Base-by-base conservation (phyloP, 2,329 filamentous ascomycete species). In the Graphilbum fragrans region DNA sequence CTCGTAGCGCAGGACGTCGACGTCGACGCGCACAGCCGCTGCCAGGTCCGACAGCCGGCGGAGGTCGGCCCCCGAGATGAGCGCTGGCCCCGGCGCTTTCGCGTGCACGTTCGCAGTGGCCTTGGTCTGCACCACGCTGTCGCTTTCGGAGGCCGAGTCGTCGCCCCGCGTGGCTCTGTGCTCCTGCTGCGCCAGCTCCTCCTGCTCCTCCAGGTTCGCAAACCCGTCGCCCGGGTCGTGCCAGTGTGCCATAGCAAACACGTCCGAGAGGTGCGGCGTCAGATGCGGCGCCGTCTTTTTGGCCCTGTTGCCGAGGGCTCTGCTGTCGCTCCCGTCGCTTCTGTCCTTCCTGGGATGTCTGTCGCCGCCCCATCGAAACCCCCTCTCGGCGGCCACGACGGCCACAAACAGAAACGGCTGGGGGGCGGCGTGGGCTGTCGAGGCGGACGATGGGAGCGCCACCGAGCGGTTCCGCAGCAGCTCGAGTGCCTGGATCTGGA, bases 171-270 rank as follows among this genome's bases (percentile, higher is more conserved):
- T 27, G 25, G 25, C 12, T 8, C 25, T 27, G 27, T 17, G 14
- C 17, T 58, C 55, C 12, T 40, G 43, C 17, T 57, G 53, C 17
- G 56, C 55, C 41, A 61, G 56, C 8, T 56, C 57, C 6, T 49
- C 59, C 47, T 52, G 62, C 29, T 85, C 80, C 45, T 93, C 83
- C 1, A 90, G 59, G 48, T 92, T 83, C 5, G 78, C 70, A 47
- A 87, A 82, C 0, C 82, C 85, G 55, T 90, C 77, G 2, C 73
- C 67, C 0, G 72, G 69, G 43, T 80, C 72, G 53, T 96, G 87
- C 63, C 80, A 85, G 58, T 96, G 88, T 0, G 85, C 90, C 44
- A 96, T 79, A 55, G 87, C 86, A 50, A 96, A 81, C 48, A 84
- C 77, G 45, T 96, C 86, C 52, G 87, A 93, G 58, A 81, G 55